These are phyloP conservation scores for Exserohilum rostratum DNA, from an alignment of 2,329 filamentous ascomycete genomes.

Conservation along the genomic window DNA sequence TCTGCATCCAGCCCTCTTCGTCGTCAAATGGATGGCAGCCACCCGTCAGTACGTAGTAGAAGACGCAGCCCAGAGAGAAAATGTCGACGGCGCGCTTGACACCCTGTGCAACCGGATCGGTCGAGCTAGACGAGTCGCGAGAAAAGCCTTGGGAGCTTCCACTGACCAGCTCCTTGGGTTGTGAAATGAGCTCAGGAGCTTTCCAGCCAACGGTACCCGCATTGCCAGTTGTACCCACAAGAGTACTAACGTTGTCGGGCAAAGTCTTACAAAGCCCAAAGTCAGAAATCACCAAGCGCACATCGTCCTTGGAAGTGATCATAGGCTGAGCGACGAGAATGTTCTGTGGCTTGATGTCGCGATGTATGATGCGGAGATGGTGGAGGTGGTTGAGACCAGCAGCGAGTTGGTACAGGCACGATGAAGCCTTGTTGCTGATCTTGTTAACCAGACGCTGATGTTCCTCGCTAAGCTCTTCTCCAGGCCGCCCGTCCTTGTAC, in stretches of 20 bases:
- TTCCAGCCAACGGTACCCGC: constrained; percentile 97
- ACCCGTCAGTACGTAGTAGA: constrained; percentile 96
- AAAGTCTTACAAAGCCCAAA: constrained; percentile 98
- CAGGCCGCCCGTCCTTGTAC: constrained; percentile 67
- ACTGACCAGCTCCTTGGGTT: constrained; percentile 52
- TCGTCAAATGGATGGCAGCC: constrained; percentile 93
- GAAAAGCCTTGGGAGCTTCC: constrained; percentile 53
- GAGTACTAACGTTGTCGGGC: constrained; percentile 91
- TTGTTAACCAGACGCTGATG: constrained; percentile 73
- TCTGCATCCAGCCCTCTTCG: constrained; percentile 85
- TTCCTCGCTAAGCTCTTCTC: constrained; percentile 59
- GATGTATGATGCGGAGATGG: constrained; percentile 90
- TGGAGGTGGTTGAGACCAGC: constrained; percentile 89
- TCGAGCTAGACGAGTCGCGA: constrained; percentile 49
- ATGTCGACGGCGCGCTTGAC: constrained; percentile 97
- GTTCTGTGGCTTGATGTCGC: constrained; percentile 96
- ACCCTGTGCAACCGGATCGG: constrained; percentile 64
- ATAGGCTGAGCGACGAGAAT: constrained; percentile 79
- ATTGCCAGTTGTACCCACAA: constrained; percentile 91
- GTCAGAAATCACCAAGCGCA: constrained; percentile 93
- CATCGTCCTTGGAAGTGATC: constrained; percentile 70
- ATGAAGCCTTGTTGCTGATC: constrained; percentile 76
- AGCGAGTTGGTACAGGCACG: constrained; percentile 85
- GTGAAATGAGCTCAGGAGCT: constrained; percentile 85
- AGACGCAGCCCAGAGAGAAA: constrained; percentile 96